Base-by-base conservation (phyloP, 83 land plant species). In the Thuja plicata region DNA sequence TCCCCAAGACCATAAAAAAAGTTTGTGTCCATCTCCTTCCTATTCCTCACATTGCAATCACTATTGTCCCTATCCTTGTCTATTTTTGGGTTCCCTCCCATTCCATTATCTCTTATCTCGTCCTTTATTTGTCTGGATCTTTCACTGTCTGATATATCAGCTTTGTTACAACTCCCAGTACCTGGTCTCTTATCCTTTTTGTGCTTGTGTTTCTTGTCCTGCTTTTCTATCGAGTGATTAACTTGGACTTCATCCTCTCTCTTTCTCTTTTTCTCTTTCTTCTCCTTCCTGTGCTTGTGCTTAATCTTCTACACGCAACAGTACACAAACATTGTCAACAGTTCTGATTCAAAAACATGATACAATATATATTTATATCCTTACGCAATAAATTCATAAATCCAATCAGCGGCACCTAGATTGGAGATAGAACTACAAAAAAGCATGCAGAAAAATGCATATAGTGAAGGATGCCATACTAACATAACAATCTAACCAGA, bases 201-300 rank as follows among this genome's bases (percentile, higher is more conserved):
- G 85, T 45, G 85, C 85, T 82, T 82, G 27, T 46, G 54, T 32
- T 82, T 82, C 85, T 82, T 82, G 21, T 45, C 85, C 48, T 3
- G 24, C 84, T 81, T 45, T 45, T 46, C 54, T 46, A 12, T 46
- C 32, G 27, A 0, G 21, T 40, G 2, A 1, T 79, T 19, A 6
- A 1, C 24, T n/a, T 45, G n/a, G 10, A 45, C 16, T 45, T 82
- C 50, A 80, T 80, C 48, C 54, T 82, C n/a, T 11, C 13, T 82
- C 32, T 45, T 81, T 81, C 30, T 81, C 24, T 43, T 17, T 19
- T 41, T 45, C 54, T 82, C 32, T 82, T 82, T 82, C 85, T 46
- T 82, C 52, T 45, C 85, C 50, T 12, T 43, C 27, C 46, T 82
- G 32, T 27, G 54, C 15, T 82, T 82, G 16, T 46, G 48, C 4